phyloP scores from a whole-genome alignment of 441 rosid genomes.

The Pelargonium hybrid region DNA sequence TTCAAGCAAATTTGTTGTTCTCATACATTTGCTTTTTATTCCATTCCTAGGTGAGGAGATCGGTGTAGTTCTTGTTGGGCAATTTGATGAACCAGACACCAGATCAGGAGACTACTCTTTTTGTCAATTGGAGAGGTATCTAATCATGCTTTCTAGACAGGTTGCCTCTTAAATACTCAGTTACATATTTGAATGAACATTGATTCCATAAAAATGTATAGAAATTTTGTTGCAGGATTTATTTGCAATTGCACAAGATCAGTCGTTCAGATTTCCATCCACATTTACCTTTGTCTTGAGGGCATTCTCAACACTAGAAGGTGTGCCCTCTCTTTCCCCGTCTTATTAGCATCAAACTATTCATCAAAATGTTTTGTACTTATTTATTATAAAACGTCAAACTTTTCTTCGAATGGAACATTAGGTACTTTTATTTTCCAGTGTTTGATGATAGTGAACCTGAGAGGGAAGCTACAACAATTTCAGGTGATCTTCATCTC shows the following conservation, averaged over 20 bases:
- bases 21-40: constrained; percentile 6
- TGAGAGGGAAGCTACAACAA: constrained; percentile 32
- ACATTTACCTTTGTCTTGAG: constrained; percentile 76
- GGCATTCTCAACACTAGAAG: constrained; percentile 93
- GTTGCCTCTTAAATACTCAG: neutral
- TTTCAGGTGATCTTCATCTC: constrained; percentile 39
- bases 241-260: constrained; percentile 89
- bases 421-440: constrained; percentile 27
- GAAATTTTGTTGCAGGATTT: constrained; percentile 46
- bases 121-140: constrained; percentile 89
- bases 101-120: constrained; percentile 71
- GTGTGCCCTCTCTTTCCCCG: constrained; percentile 37
- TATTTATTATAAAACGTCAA: neutral
- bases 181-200: neutral
- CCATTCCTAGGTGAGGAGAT: constrained; percentile 69
- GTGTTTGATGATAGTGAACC: constrained; percentile 55
- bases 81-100: constrained; percentile 66
- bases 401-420: no score
- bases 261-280: constrained; percentile 86
- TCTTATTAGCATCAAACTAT: neutral
- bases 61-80: constrained; percentile 85
- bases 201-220: neutral
- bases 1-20: neutral
- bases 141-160: neutral
- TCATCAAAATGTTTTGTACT: neutral